Percentiles rank a stretch among this genome's conserved stretches.
Conservation (phyloP, 352 stramenopile species). For the Pythium rishiriense region DNA sequence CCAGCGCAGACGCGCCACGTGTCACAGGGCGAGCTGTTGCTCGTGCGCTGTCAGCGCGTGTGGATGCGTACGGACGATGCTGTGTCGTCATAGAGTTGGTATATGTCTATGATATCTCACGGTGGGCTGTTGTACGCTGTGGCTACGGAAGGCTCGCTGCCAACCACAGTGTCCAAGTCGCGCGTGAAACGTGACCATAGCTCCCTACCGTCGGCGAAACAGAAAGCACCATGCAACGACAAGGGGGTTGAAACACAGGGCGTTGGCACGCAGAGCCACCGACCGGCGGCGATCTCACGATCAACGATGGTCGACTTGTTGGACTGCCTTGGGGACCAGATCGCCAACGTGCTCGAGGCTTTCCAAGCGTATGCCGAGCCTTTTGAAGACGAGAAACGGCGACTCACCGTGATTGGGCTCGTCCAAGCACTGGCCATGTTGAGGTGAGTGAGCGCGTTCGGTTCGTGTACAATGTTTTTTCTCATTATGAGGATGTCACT, state of each 20-base stretch:
- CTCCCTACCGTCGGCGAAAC: no score
- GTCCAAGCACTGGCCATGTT: conserved; percentile 45
- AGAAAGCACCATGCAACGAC: background rate
- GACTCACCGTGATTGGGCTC: conserved; percentile 51
- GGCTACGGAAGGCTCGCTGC: background rate
- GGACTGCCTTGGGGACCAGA: conserved; percentile 61
- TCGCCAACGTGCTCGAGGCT: conserved; percentile 52
- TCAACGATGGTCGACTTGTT: conserved; percentile 57
- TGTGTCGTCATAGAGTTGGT: background rate
- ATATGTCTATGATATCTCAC: background rate
- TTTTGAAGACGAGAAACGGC: conserved; percentile 16
- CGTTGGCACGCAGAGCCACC: no score
- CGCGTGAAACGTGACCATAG: background rate
- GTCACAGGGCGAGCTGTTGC: conserved; percentile 50
- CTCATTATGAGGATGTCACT: no score
- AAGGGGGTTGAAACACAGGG: no score
- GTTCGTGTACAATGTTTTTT: no score
- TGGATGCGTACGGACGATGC: conserved; percentile 19
- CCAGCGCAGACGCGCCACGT: conserved; percentile 41
- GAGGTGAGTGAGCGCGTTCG: conserved; percentile 44
- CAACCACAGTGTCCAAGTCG: background rate
- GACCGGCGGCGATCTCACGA: conserved; percentile 13
- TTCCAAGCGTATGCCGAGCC: conserved; percentile 45
- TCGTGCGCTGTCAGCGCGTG: conserved; percentile 46
- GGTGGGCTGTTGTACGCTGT: background rate